Base-by-base conservation (phyloP, 176 grass and related monocot genomes). In the Oryza brachyantha region DNA sequence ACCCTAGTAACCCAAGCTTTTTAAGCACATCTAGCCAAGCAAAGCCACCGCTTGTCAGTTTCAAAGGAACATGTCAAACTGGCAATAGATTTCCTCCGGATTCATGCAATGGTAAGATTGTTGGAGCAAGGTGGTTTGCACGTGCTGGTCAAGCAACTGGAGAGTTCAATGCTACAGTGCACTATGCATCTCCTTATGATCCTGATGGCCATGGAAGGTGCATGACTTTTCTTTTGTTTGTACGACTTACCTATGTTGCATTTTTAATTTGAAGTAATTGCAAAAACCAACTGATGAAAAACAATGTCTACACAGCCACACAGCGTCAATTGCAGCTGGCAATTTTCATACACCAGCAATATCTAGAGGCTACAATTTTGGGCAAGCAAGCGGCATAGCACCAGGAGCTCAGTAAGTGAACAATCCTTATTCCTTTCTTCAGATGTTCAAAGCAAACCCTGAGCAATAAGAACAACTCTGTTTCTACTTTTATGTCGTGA, bases 171-270 rank as follows among this genome's bases (percentile, higher is more conserved):
- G 87, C 92, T 62, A 94, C 89, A 62, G 29, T 80, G 54, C 89
- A 98, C 77, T 94, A 85, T 87, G 92, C 88, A 79, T 98, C 95
- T 58, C 95, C 95, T 35, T 98, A 94, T 58, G 95, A 98, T 87
- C 79, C 92, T 73, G 95, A 98, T 91, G 95, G 92, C 21, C 95
- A 98, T 93, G 95, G 95, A 50, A 98, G 89, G 95, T 93, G 11
- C 43, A 68, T 88, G 29, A 16, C 7, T 42, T 1, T 24, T 57
- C 24, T 57, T 55, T 57, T 57, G 35, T 36, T 36, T 36, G 4
- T 57, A 48, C 27, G 4, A 48, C 16, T 45, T 5, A 21, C 39
- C 38, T 57, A 70, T 29, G 41, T 69, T 84, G 2, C 2, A 58
- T 70, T 71, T 76, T 75, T 35, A 5, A 63, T 41, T 48, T 19